phyloP scores from a whole-genome alignment of 805 yeast species.

The Lipomyces yamanashiensis region DNA sequence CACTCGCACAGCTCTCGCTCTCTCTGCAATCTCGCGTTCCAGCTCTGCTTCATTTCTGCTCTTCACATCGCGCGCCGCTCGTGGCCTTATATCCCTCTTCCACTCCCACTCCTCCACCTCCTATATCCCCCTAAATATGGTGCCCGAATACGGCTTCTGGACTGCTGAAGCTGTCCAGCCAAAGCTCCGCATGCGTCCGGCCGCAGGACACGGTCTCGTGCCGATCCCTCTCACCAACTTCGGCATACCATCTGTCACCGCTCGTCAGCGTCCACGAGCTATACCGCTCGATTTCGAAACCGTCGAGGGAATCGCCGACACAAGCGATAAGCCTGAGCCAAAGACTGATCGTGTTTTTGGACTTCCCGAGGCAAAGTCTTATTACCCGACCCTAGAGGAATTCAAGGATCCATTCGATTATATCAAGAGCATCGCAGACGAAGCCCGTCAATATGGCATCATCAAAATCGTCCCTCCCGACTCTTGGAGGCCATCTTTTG shows the following conservation, averaged over 20 bases:
- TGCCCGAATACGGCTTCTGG: constrained; percentile 8
- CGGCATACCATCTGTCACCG: constrained; percentile 33
- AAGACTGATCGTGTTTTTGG: constrained; percentile 40
- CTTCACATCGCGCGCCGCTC: neutral
- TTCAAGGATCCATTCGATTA: constrained; percentile 69
- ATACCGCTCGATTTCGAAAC: constrained; percentile 18
- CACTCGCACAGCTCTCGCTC: too few relatives aligned
- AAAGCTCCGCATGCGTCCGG: constrained; percentile 9
- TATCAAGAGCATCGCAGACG: constrained; percentile 56
- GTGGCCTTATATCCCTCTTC: neutral
- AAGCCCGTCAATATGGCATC: constrained; percentile 72
- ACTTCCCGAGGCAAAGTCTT: constrained; percentile 57
- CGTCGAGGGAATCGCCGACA: constrained; percentile 15
- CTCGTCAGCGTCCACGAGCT: constrained; percentile 28
- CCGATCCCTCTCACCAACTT: constrained; percentile 25
- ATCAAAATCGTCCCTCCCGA: constrained; percentile 71
- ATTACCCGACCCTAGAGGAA: constrained; percentile 60
- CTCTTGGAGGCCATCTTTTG: constrained; percentile 50
- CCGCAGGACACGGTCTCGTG: constrained; percentile 6
- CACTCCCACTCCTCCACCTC: neutral
- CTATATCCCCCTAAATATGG: constrained; percentile 6
- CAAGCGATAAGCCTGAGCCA: constrained; percentile 23
- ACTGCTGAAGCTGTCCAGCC: constrained; percentile 10
- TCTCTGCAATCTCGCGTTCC: neutral
- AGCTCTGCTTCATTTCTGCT: neutral